phyloP scores from a whole-genome alignment of 352 stramenopile genomes.

The Achlya hypogyna region DNA sequence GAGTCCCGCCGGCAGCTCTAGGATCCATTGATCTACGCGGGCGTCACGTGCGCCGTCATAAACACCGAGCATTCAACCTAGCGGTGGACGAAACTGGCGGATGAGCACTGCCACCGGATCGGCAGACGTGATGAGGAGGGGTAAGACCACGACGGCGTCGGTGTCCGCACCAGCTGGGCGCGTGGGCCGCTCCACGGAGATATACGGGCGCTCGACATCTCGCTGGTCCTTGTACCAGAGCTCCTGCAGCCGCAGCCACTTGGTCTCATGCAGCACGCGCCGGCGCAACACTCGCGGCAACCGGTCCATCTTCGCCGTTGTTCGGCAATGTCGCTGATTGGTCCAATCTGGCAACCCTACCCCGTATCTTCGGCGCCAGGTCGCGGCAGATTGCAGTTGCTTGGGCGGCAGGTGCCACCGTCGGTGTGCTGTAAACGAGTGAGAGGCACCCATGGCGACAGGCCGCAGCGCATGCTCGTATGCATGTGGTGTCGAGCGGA shows the following conservation, averaged over 20 bases:
- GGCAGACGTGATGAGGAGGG: constrained; percentile 34
- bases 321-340: neutral
- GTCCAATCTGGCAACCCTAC: neutral
- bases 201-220: constrained; percentile 1
- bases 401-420: no score
- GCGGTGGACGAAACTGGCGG: constrained; percentile 84
- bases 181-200: constrained; percentile 8
- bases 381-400: no score
- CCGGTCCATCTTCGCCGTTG: neutral
- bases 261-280: neutral
- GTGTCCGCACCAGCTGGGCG: neutral
- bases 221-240: constrained; percentile 5
- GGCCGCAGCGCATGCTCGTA: no score
- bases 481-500: no score
- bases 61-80: constrained; percentile 24
- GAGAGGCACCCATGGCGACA: no score
- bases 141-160: constrained; percentile 68
- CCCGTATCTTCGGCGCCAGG: neutral
- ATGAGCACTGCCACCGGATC: constrained; percentile 63
- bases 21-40: constrained; percentile 48
- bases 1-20: constrained; percentile 88
- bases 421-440: no score
- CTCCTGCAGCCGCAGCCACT: constrained; percentile 10
- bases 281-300: neutral
- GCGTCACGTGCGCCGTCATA: neutral